Percentiles rank a stretch among this genome's conserved stretches.
Conservation (phyloP, 805 yeast genomes). For the Starmerella sirachaensis region DNA sequence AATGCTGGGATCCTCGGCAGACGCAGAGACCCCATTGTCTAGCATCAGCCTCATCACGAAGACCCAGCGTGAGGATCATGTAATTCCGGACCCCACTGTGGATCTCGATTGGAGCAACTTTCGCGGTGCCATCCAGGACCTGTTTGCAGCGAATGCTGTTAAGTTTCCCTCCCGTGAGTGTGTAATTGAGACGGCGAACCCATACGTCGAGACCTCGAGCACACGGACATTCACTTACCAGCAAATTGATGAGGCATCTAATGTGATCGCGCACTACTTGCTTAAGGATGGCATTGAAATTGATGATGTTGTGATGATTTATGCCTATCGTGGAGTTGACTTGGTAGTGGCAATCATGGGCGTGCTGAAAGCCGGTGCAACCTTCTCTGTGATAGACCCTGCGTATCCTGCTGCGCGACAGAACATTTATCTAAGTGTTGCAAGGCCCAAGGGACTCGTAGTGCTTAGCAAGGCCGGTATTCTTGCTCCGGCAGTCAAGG, state of each 20-base stretch:
- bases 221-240: constrained; percentile 69
- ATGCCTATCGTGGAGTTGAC: constrained; percentile 96
- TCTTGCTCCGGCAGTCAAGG: constrained; percentile 63
- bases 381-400: constrained; percentile 96
- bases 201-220: constrained; percentile 33
- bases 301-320: constrained; percentile 96
- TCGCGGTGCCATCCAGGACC: constrained; percentile 94
- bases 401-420: constrained; percentile 99
- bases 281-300: constrained; percentile 66
- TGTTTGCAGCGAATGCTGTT: constrained; percentile 76
- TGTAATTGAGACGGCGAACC: constrained; percentile 79
- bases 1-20: constrained; percentile 9
- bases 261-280: constrained; percentile 81
- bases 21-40: constrained; percentile 38
- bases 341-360: constrained; percentile 95
- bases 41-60: constrained; percentile 55
- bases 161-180: constrained; percentile 77
- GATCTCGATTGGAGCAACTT: constrained; percentile 84
- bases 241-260: constrained; percentile 87
- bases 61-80: constrained; percentile 37
- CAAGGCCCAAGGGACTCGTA: constrained; percentile 82
- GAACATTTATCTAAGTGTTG: constrained; percentile 82
- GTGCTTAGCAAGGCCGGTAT: constrained; percentile 84
- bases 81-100: constrained; percentile 76
- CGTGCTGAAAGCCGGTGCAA: constrained; percentile 95